These are phyloP conservation scores for Albatrellus ellisii DNA, from an alignment of 768 basidiomycete species.

Conservation along the genomic window DNA sequence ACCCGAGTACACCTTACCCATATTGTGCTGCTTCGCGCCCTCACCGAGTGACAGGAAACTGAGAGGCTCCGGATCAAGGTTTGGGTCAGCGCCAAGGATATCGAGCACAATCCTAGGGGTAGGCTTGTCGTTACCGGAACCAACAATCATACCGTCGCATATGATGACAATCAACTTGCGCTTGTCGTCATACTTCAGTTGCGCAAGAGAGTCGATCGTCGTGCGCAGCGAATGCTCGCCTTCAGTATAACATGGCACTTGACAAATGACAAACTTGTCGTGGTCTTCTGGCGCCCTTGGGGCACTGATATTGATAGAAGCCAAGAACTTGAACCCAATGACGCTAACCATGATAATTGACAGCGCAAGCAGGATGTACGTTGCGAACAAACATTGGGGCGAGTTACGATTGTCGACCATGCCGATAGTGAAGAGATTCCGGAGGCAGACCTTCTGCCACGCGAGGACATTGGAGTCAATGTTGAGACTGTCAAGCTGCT, in stretches of 20 bases:
- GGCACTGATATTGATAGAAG: constrained; percentile 73
- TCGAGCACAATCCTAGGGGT: constrained; percentile 95
- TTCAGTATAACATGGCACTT: constrained; percentile 98
- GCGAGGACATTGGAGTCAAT: constrained; percentile 48
- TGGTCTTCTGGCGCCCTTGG: constrained; percentile 83
- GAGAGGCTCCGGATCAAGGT: constrained; percentile 87
- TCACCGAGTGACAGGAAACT: constrained; percentile 91
- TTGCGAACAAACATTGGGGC: constrained; percentile 83
- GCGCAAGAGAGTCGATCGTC: constrained; percentile 90
- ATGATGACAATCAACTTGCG: constrained; percentile 87
- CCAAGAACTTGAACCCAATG: constrained; percentile 93
- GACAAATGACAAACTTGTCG: constrained; percentile 95
- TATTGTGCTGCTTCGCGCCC: constrained; percentile 92
- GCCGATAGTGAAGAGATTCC: constrained; percentile 88
- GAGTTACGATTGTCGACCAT: constrained; percentile 89
- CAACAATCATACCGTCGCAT: constrained; percentile 97
- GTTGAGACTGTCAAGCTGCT: constrained; percentile 45
- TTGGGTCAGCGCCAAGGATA: constrained; percentile 89
- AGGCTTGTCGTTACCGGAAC: constrained; percentile 90
- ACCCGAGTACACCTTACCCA: constrained; percentile 96
- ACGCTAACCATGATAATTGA: constrained; percentile 89
- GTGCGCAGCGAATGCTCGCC: constrained; percentile 72
- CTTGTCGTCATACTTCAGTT: constrained; percentile 96
- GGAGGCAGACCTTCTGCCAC: constrained; percentile 76
- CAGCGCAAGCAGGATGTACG: constrained; percentile 80